These are phyloP conservation scores for Phytophthora melonis DNA, from an alignment of 352 stramenopile genomes.

Conservation along the genomic window DNA sequence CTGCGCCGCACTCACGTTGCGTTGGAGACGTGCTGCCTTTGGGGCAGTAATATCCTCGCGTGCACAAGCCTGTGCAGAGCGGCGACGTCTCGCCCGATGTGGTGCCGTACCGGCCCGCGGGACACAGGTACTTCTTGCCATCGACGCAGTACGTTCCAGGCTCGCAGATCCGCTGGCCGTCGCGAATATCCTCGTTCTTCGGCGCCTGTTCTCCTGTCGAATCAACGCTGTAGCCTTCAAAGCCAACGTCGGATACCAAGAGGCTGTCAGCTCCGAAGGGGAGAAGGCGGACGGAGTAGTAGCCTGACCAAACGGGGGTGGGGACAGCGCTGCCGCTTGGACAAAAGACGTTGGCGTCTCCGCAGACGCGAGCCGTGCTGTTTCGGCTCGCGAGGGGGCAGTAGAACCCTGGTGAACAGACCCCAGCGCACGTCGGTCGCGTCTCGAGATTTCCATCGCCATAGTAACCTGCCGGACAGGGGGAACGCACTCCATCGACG, in stretches of 20 bases:
- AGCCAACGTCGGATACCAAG: slow-evolving; percentile 15
- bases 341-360: slow-evolving; percentile 60
- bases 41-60: slow-evolving; percentile 75
- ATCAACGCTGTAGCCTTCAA: slow-evolving; percentile 16
- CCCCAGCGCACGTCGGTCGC: slow-evolving; percentile 43
- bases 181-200: slow-evolving; percentile 44
- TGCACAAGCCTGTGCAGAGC: slow-evolving; percentile 69
- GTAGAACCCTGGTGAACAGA: slow-evolving; percentile 63
- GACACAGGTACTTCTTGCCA: slow-evolving; percentile 64
- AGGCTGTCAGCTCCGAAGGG: slow-evolving; percentile 4
- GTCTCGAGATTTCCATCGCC: slow-evolving; percentile 47
- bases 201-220: slow-evolving; percentile 25
- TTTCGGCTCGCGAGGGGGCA: slow-evolving; percentile 69
- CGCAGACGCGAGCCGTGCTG: slow-evolving; percentile 46
- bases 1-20: slow-evolving; percentile 52
- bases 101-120: slow-evolving; percentile 65
- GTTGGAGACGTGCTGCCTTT: slow-evolving; percentile 53
- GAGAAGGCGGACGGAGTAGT: slow-evolving; percentile 60
- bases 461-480: slow-evolving; percentile 66
- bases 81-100: slow-evolving; percentile 55
- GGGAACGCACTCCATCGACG: slow-evolving; percentile 48
- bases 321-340: slow-evolving; percentile 67
- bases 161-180: slow-evolving; percentile 70
- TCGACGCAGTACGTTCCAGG: slow-evolving; percentile 70
- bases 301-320: slow-evolving; percentile 59